Evolutionary conservation across 441 rosid genomes (phyloP), one percentile per base, ranked within the genome.

Genomic region (Codiaeum variegatum): DNA sequence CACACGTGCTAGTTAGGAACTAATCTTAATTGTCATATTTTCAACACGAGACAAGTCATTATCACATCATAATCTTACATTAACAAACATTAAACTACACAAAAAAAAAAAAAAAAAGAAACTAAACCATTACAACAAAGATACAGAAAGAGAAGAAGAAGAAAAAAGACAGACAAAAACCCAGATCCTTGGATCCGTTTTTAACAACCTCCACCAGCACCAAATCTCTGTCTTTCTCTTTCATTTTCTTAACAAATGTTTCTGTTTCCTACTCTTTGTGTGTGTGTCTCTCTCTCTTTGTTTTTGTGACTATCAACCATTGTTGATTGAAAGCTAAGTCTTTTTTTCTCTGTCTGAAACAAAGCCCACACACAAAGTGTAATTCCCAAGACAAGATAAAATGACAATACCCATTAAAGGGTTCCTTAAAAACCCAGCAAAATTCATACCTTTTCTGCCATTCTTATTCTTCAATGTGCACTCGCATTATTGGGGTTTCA

Each of bases 301-400:
- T 51, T 59, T 76, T 76, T 80, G 81, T 64, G 75, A 72, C 78
- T 80, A 65, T 83, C 82, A 75, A 58, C 79, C 69, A 77, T 74
- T 81, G 78, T 91, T 85, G 94, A 90, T 92, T 90, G 94, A 89
- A 88, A 88, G 90, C 96, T 80, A 90, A 86, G 91, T 86, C 73
- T 64, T 23, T n/a, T n/a, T n/a, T n/a, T n/a, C n/a, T 70, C 47
- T 63, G 34, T 31, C 26, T 58, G 31, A 46, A 13, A 59, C 69
- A 49, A 70, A 65, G 75, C 73, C 51, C 34, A 72, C 67, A 46
- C 34, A 72, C 67, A 46, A 83, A 83, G 90, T 88, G 91, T 89
- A 77, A 70, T 73, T 78, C 72, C 76, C 74, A 85, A 84, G 91
- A 64, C 46, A 73, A 77, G 90, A 65, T 36, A 74, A n/a, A n/a